phyloP scores from a whole-genome alignment of 2,329 filamentous ascomycete species.

The Penicillium sp. region DNA sequence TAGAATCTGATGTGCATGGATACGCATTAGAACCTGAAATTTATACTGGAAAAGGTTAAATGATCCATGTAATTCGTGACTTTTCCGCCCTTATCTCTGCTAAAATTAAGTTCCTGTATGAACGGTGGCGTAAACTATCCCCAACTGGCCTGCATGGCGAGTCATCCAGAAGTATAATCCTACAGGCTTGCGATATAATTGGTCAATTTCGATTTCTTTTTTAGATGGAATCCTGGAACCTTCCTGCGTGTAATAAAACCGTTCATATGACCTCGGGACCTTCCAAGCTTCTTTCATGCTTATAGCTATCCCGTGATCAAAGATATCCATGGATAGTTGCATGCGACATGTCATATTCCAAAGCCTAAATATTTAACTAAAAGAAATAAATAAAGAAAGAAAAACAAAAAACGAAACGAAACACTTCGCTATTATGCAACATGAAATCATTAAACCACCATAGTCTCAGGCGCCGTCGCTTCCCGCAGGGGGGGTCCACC shows the following conservation, averaged over 20 bases:
- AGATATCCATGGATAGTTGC: not conserved
- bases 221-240: too few relatives aligned
- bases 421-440: not conserved
- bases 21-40: not conserved
- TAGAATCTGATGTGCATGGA: not conserved
- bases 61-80: conserved; percentile 1
- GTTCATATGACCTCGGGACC: not conserved
- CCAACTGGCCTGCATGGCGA: not conserved
- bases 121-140: not conserved
- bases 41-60: conserved; percentile 12
- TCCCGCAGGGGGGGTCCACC: conserved; percentile 4
- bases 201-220: not conserved
- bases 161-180: not conserved
- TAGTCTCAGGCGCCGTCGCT: conserved; percentile 12
- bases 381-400: too few relatives aligned
- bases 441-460: conserved; percentile 10
- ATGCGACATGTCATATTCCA: not conserved
- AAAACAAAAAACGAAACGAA: too few relatives aligned
- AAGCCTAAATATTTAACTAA: too few relatives aligned
- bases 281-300: not conserved
- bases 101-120: not conserved
- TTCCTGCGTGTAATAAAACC: not conserved
- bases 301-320: not conserved
- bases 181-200: not conserved
- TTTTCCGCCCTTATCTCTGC: not conserved